Evolutionary conservation across 768 basidiomycete species (phyloP).

Genomic region (Suillus tomentosus): DNA sequence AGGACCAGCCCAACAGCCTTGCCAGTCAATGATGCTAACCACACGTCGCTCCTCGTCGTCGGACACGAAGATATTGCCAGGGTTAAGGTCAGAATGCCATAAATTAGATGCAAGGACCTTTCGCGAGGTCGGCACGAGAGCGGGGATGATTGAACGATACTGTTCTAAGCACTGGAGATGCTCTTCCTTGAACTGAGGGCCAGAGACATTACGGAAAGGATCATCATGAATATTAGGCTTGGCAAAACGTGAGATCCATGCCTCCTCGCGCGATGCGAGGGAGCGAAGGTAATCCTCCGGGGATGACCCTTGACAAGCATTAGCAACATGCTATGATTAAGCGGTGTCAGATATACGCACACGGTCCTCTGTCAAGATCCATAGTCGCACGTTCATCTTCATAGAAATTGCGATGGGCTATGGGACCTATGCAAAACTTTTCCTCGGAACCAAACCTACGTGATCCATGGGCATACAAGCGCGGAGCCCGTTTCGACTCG

Average conservation of each 20-base stretch:
- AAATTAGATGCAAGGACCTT: constrained; percentile 25
- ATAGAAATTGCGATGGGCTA: constrained; percentile 30
- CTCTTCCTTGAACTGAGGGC: constrained; percentile 19
- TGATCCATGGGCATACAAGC: constrained; percentile 13
- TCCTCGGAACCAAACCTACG: constrained; percentile 19
- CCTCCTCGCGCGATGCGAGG: constrained; percentile 24
- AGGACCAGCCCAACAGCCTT: constrained; percentile 23
- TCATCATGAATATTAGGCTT: constrained; percentile 20
- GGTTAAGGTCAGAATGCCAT: constrained; percentile 34
- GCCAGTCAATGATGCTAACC: constrained; percentile 34
- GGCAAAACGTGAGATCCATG: constrained; percentile 17
- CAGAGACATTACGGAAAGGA: constrained; percentile 19
- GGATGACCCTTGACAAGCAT: constrained; percentile 19
- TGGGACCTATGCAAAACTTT: constrained; percentile 36
- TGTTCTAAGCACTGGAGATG: constrained; percentile 25
- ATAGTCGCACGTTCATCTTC: constrained; percentile 28
- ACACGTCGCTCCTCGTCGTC: constrained; percentile 19
- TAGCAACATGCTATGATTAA: constrained; percentile 1
- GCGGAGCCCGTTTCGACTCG: constrained; percentile 11
- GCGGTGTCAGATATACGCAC: constrained; percentile 23
- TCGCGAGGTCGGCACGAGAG: constrained; percentile 23
- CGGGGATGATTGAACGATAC: constrained; percentile 26
- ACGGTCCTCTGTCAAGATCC: constrained; percentile 35
- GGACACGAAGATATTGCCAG: constrained; percentile 28
- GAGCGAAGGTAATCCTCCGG: constrained; percentile 23